Percentiles rank a stretch among this genome's conserved stretches.
Conservation (phyloP, 2,329 filamentous ascomycete species). For the Aspergillus sp. region DNA sequence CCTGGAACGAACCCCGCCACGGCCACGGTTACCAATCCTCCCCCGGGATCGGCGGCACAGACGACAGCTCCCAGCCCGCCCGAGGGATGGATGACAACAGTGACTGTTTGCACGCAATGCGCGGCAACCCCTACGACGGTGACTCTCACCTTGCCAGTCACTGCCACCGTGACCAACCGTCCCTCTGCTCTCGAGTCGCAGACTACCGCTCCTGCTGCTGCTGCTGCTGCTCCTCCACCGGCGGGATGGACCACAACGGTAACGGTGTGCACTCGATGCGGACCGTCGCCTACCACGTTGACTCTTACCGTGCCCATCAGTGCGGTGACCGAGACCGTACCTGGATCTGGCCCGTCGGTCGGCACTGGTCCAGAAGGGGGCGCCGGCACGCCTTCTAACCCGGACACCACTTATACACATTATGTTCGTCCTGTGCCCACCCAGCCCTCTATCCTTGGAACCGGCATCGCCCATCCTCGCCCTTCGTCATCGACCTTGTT, state of each 20-base stretch:
- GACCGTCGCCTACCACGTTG: constrained; percentile 8
- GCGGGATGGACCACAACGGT: constrained; percentile 8
- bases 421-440: constrained; percentile 4
- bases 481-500: constrained; percentile 18
- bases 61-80: constrained; percentile 25
- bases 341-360: not conserved
- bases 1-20: constrained; percentile 31
- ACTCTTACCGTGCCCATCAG: constrained; percentile 10
- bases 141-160: constrained; percentile 32
- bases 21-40: constrained; percentile 21
- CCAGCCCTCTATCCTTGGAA: constrained; percentile 7
- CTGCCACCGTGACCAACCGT: constrained; percentile 6
- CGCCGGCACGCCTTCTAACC: constrained; percentile 2
- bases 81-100: constrained; percentile 41
- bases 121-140: constrained; percentile 40
- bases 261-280: constrained; percentile 10
- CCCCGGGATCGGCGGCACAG: constrained; percentile 14
- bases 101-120: constrained; percentile 41
- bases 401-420: not conserved
- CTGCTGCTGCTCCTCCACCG: constrained; percentile 7
- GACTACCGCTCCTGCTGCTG: constrained; percentile 8
- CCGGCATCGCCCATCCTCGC: constrained; percentile 2
- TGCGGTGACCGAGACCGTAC: constrained; percentile 1
- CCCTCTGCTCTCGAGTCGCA: not conserved
- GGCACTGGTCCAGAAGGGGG: not conserved